A percentile compares a stretch with the other conserved stretches of the same genome.
Evolutionary conservation across 129 eudicot genomes (phyloP).

Genomic region (Saposhnikovia divaricata): DNA sequence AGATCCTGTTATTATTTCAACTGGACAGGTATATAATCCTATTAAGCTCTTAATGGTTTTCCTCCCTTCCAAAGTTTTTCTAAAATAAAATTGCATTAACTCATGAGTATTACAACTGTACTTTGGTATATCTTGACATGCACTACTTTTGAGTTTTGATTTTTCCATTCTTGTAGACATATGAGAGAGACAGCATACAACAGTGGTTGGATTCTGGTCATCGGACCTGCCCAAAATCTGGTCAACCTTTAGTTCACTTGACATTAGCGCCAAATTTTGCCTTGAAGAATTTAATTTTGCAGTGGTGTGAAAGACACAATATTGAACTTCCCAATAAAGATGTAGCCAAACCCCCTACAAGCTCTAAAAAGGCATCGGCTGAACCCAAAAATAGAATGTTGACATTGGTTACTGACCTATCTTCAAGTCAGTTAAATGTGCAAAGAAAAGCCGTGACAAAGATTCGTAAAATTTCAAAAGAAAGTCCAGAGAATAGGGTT

Average conservation of each 20-base stretch:
- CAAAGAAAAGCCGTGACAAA: slow-evolving; percentile 60
- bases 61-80: background rate
- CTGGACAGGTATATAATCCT: slow-evolving; percentile 55
- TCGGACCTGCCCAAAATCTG: slow-evolving; percentile 78
- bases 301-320: slow-evolving; percentile 70
- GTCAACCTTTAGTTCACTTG: slow-evolving; percentile 57
- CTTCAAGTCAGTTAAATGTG: slow-evolving; percentile 40
- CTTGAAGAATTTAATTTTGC: slow-evolving; percentile 53
- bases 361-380: slow-evolving; percentile 17
- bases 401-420: slow-evolving; percentile 41
- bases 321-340: slow-evolving; percentile 44
- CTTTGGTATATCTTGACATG: background rate
- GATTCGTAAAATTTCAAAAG: slow-evolving; percentile 63
- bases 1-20: slow-evolving; percentile 82
- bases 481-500: slow-evolving; percentile 55
- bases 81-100: background rate
- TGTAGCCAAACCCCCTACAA: slow-evolving; percentile 21
- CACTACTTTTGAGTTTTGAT: background rate
- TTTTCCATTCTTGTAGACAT: slow-evolving; percentile 39
- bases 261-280: slow-evolving; percentile 69
- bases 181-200: slow-evolving; percentile 76
- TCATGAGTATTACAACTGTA: background rate
- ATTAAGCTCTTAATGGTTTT: background rate
- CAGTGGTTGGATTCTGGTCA: slow-evolving; percentile 66
- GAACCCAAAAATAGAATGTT: slow-evolving; percentile 32